These are phyloP conservation scores for Cicer cuneatum DNA, from an alignment of 306 rosid species.

Conservation along the genomic window DNA sequence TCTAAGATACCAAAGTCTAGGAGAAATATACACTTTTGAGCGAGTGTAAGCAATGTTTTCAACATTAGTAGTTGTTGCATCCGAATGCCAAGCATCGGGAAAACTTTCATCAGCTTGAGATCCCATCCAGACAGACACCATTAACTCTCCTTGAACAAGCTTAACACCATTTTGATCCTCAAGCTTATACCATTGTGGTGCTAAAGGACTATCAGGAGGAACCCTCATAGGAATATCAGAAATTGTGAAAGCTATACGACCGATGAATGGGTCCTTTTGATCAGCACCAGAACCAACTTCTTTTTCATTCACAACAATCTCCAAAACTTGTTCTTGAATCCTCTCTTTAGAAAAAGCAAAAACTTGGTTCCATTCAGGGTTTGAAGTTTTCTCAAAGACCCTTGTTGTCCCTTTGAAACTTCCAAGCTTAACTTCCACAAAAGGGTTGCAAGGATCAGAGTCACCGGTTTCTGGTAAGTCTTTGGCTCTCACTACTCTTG, in stretches of 20 bases:
- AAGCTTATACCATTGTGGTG: conserved; percentile 52
- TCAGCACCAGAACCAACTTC: not conserved
- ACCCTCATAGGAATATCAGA: conserved; percentile 48
- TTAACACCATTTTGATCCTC: conserved; percentile 39
- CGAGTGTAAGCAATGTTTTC: conserved; percentile 40
- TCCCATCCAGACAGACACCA: conserved; percentile 65
- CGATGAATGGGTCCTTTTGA: not conserved
- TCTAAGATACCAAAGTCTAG: conserved; percentile 60
- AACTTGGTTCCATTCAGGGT: conserved; percentile 46
- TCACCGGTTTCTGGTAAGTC: not conserved
- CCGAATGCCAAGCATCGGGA: conserved; percentile 49
- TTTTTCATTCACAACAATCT: conserved; percentile 43
- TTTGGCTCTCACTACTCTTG: conserved; percentile 30
- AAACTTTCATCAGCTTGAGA: conserved; percentile 59
- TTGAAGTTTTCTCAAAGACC: conserved; percentile 2
- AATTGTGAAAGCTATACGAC: conserved; percentile 34
- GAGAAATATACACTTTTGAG: conserved; percentile 51
- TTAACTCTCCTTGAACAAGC: conserved; percentile 49
- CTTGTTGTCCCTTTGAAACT: conserved; percentile 33
- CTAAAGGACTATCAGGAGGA: conserved; percentile 57
- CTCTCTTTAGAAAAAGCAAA: conserved; percentile 42
- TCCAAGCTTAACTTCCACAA: conserved; percentile 42
- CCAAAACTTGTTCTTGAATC: conserved; percentile 34
- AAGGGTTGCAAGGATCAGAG: conserved; percentile 24
- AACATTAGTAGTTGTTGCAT: conserved; percentile 30